Base-by-base conservation (phyloP, 2,329 filamentous ascomycete genomes). In the Pseudogymnoascus sp. region DNA sequence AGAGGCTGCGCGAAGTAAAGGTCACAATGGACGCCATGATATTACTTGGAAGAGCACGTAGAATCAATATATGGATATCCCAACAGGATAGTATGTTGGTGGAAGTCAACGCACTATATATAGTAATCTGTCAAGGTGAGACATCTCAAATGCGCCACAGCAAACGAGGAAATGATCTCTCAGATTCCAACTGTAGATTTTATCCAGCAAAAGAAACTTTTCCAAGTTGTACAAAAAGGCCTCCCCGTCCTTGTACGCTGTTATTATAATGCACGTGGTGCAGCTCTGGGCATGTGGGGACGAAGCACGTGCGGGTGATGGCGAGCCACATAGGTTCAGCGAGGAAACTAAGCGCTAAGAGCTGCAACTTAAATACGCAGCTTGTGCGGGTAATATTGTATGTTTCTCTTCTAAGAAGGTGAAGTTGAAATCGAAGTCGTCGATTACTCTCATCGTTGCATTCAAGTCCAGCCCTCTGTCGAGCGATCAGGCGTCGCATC, bases 91-190 rank as follows among this genome's bases (percentile, higher is more conserved):
- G n/a, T n/a, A 52, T 52, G n/a, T 30, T 52, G 13, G 26, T 52
- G 45, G 45, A 15, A 52, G 18, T 15, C 45, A 52, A 18, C 12
- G 23, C 26, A 52, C 23, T 30, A 30, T 52, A 52, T 52, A 19
- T 52, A 52, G 45, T 52, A 9, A 30, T 52, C 23, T 52, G n/a
- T 30, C 45, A 18, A 4, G 45, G 18, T 52, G 9, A 18, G 7
- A 18, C 23, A 12, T 28, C 23, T 18, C 26, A 52, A 30, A 52
- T n/a, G 45, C 23, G 45, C n/a, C 45, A 52, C 30, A 52, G 18
- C 45, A 30, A 52, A 52, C 45, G 45, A 52, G 26, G 23, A n/a
- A 52, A 52, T 52, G 45, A 52, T 52, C 45, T 52, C 45, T 52
- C 15, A 6, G 2, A 18, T 18, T 52, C 9, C 8, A 30, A 52